Evolutionary conservation across 176 grass and related monocot species (phyloP), one percentile per base, ranked within the genome.

Genomic region (Miscanthus lutarioriparius): DNA sequence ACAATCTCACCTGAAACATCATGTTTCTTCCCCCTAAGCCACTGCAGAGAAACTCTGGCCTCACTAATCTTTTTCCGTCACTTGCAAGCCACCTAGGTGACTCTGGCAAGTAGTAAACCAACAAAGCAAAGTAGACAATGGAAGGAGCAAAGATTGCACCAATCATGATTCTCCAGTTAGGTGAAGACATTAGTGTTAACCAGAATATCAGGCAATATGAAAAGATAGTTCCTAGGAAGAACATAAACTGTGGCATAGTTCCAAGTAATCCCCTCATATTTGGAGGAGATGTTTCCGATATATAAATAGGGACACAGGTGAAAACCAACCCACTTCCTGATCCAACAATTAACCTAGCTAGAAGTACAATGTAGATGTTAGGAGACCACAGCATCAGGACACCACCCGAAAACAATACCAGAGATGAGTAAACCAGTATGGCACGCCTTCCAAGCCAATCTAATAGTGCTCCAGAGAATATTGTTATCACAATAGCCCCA

Each of bases 171-270:
- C 95, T 91, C 92, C 91, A 98, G 8, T 93, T 80, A 28, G 89
- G 74, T 39, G 81, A 89, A 38, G 82, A 54, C 85, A 74, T 83
- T 41, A 98, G 30, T 40, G 95, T 95, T 83, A 93, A 88, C 32
- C 89, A 94, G 82, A 98, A 95, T 65, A 95, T 82, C 85, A 98
- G 89, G 65, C 89, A 98, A 82, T 98, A 98, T 67, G 95, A 98
- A 36, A 91, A 68, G 28, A 95, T 88, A 88, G 85, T 90, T 79
- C 95, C 95, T 67, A 81, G 70, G 8, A 90, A 95, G 54, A 92
- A 94, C 68, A 84, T 98, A 51, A 92, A 92, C 10, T 95, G 92
- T 9, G 95, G 95, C 9, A 98, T 83, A 27, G 95, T 92, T 78
- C 85, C 92, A 26, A 98, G 40, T 75, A 86, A 82, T 59, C 92